Base-by-base conservation (phyloP, 1,284 basidiomycete genomes). In the Kalmanozyma brasiliensis region DNA sequence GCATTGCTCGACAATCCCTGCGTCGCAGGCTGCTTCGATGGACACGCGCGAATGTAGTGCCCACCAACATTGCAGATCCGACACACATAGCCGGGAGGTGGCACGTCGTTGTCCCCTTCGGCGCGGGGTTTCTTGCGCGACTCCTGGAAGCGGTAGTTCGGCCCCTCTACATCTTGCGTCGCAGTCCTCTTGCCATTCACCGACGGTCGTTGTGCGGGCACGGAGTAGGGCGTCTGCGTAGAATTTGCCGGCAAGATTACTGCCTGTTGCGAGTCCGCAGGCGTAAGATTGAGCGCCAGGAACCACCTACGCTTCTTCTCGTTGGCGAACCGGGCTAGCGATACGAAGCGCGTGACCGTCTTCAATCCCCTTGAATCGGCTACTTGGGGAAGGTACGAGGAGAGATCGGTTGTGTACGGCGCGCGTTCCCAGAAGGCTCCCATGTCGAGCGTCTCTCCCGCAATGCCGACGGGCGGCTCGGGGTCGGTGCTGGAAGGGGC, bases 401-500 rank as follows among this genome's bases (percentile, higher is more conserved):
- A 42, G 0, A 72, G 51, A 22, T 63, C 55, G 29, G 74, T 78
- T 14, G 45, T 19, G 56, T 78, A 82, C 10, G 80, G 80, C 29
- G 65, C 52, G 0, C 80, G 65, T 43, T 82, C 80, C 67, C 73
- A 82, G 46, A 76, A 82, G 9, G 61, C 61, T 19, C 80, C 80
- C 35, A 49, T 60, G 11, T 29, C 40, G 5, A 65, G 38, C 14
- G 59, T 49, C 6, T 67, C 65, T 4, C 33, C 11, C 0, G 33
- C 44, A 11, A 73, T 55, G 1, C 66, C 69, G 1, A 74, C 69
- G 7, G 68, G 67, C 2, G 52, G 13, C 10, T 48, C 49, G 1
- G 29, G 22, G 8, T 44, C 32, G 8, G 45, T 8, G 1, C 37
- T 1, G 0, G 53, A 46, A 1, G 76, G 79, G 4, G 70, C 74